Evolutionary conservation across 306 rosid species (phyloP).

Genomic region (Fragaria nilgerrensis): DNA sequence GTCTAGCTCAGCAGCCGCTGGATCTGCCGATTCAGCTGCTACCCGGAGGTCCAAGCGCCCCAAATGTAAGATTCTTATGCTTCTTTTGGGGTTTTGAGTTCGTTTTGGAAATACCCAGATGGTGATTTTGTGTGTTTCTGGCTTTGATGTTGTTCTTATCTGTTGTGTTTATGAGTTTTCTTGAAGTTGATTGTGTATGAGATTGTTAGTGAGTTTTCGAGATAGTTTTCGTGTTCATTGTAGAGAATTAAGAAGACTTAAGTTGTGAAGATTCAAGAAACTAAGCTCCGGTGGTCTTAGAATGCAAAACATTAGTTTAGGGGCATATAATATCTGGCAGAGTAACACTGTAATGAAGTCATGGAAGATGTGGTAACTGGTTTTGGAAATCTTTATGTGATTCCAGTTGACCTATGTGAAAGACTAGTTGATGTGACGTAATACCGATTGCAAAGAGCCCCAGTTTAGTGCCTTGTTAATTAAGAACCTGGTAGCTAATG

Average conservation of each 20-base stretch:
- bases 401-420: neutral
- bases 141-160: neutral
- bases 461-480: neutral
- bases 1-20: conserved; percentile 65
- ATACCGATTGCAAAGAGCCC: neutral
- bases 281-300: neutral
- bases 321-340: neutral
- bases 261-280: neutral
- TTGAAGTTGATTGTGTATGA: neutral
- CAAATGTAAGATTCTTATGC: conserved; percentile 48
- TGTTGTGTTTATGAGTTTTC: neutral
- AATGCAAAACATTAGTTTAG: neutral
- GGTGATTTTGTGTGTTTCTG: neutral
- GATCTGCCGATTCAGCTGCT: conserved; percentile 74
- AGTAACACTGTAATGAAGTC: neutral
- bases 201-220: neutral
- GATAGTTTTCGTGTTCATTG: neutral
- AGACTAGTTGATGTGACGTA: neutral
- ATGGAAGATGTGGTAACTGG: neutral
- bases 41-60: conserved; percentile 86
- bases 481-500: neutral
- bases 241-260: neutral
- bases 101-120: conserved; percentile 7
- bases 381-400: neutral
- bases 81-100: conserved; percentile 20